Evolutionary conservation across 2,329 filamentous ascomycete species (phyloP).

Genomic region (Penicillium freii): DNA sequence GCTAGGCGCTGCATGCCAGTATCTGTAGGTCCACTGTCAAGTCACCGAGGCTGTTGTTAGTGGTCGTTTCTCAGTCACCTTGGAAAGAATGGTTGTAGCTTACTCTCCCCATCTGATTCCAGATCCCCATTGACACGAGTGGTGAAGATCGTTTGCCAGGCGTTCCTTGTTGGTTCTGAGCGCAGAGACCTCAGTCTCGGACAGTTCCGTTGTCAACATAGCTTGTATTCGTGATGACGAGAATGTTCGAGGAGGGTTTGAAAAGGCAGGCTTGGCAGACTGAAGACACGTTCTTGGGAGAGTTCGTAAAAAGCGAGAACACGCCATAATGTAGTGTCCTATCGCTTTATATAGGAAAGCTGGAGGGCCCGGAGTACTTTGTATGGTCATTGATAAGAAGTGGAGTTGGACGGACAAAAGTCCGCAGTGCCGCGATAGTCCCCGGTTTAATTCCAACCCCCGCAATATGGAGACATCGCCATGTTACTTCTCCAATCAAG

Average conservation of each 20-base stretch:
- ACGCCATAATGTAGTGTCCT: background rate
- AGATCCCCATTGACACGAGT: slow-evolving; percentile 65
- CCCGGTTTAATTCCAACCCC: background rate
- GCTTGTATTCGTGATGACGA: slow-evolving; percentile 17
- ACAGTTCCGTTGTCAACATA: slow-evolving; percentile 46
- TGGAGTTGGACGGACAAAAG: slow-evolving; percentile 7
- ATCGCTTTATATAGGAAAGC: background rate
- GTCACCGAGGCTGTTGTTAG: background rate
- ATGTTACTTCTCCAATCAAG: background rate
- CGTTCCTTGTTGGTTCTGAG: slow-evolving; percentile 59
- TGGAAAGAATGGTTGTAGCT: slow-evolving; percentile 31
- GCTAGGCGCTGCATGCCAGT: slow-evolving; percentile 75
- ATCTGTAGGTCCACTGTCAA: slow-evolving; percentile 51
- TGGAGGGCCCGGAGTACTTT: background rate
- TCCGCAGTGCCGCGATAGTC: slow-evolving; percentile 3
- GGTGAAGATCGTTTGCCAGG: slow-evolving; percentile 63
- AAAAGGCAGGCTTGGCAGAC: background rate
- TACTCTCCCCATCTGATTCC: slow-evolving; percentile 68
- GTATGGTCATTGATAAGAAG: slow-evolving; percentile 6
- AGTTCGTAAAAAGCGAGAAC: background rate
- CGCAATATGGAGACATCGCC: background rate
- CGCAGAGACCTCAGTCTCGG: slow-evolving; percentile 51
- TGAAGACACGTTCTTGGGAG: background rate
- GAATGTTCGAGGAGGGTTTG: background rate
- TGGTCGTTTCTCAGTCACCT: background rate